Base-by-base conservation (phyloP, 768 basidiomycete species). In the Hirschioporus abietinus region DNA sequence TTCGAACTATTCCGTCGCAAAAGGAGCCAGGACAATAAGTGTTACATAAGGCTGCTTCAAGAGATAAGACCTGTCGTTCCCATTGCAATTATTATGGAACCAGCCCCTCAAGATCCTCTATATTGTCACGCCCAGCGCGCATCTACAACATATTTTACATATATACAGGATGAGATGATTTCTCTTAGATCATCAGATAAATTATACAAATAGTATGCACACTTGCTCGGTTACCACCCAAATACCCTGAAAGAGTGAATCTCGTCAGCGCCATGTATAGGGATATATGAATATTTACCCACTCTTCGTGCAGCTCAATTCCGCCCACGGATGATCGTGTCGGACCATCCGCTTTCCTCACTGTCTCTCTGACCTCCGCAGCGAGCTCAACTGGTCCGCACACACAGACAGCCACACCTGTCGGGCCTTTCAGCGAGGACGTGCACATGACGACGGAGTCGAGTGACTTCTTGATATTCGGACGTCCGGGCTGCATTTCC, bases 361-460 rank as follows among this genome's bases (percentile, higher is more conserved):
- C 84, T 23, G 83, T 83, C 63, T 75, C 73, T 24, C 78, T 73
- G 18, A 86, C 85, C 60, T 83, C 83, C 57, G 82, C 81, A 0
- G 81, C 83, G 64, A 91, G 69, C 12, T 75, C 78, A 2, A 71
- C 70, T 0, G 90, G 89, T 1, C 89, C 89, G 74, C 89, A 91
- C 10, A 86, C 84, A 20, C 81, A 86, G 1, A 90, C 84, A 6
- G 84, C 74, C 65, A 90, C 73, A 3, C 89, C 90, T 0, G 78
- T 82, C 5, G 83, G 76, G 6, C 77, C 74, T 27, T 77, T 74
- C 25, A 76, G 72, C 15, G 79, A 78, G 66, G 79, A 79, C 24
- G 74, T 73, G 10, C 20, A 59, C 23, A 30, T 69, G 69, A 86
- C 79, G 10, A 84, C 80, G 4, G 78, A 72, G 60, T 85, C 82